Percentiles rank a stretch among this genome's conserved stretches.
Conservation (phyloP, 1,284 basidiomycete genomes). For the Melampsora larici-populina region DNA sequence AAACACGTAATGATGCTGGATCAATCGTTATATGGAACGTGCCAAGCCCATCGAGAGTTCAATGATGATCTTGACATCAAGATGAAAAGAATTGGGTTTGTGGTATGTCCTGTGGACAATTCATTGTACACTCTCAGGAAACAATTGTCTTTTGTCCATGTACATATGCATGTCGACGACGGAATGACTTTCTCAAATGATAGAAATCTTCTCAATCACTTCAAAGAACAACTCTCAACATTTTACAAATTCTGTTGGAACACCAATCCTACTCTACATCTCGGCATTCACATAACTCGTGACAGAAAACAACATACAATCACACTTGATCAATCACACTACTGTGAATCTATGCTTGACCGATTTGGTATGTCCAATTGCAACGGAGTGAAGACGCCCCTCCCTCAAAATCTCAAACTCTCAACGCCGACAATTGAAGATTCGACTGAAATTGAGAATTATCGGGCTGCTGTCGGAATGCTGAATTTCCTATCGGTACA, state of each 20-base stretch:
- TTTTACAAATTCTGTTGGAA: background rate
- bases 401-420: background rate
- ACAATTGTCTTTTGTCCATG: background rate
- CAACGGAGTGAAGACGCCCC: background rate
- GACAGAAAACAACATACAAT: background rate
- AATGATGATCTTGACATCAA: background rate
- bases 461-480: background rate
- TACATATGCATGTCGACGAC: conserved; percentile 15
- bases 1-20: conserved; percentile 3
- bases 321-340: background rate
- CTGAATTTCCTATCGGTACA: too few species aligned
- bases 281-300: background rate
- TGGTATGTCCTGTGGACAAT: background rate
- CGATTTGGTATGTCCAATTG: background rate
- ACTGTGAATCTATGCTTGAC: background rate
- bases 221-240: background rate
- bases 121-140: background rate
- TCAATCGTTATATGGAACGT: conserved; percentile 26
- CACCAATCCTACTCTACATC: conserved; percentile 9
- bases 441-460: background rate
- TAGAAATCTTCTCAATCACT: background rate
- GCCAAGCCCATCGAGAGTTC: conserved; percentile 16
- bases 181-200: background rate
- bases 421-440: background rate
- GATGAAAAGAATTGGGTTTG: background rate